Percentiles rank a stretch among this genome's conserved stretches.
These are phyloP conservation scores for Monosporascus sp. DNA, from an alignment of 2,329 filamentous ascomycete genomes.

Conservation along the genomic window DNA sequence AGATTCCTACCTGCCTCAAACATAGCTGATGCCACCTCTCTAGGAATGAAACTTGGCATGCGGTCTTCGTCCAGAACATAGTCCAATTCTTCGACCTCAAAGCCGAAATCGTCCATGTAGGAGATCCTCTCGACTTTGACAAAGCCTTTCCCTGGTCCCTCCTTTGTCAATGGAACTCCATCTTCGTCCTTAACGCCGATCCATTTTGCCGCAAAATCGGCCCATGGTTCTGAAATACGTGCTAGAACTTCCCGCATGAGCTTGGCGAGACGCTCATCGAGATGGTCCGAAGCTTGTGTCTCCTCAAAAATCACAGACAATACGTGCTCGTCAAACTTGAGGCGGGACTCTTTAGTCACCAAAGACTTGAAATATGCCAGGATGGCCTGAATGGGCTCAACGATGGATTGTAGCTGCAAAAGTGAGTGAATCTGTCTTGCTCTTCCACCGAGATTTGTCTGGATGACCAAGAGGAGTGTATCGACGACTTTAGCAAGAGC, in stretches of 20 bases:
- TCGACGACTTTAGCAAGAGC: conserved; percentile 48
- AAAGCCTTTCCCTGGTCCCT: conserved; percentile 50
- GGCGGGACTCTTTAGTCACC: conserved; percentile 39
- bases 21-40: conserved; percentile 64
- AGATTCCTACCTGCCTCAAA: conserved; percentile 77
- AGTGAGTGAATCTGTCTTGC: conserved; percentile 40
- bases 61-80: conserved; percentile 58
- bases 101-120: conserved; percentile 54
- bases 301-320: conserved; percentile 58
- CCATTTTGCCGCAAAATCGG: conserved; percentile 67
- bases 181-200: conserved; percentile 61
- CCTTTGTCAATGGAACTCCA: conserved; percentile 47
- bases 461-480: conserved; percentile 43
- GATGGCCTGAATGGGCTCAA: conserved; percentile 42
- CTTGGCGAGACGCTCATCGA: conserved; percentile 54
- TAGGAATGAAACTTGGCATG: conserved; percentile 67
- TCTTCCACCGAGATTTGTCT: conserved; percentile 42
- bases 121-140: conserved; percentile 51
- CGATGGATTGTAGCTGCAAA: conserved; percentile 46
- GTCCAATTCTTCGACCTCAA: conserved; percentile 52
- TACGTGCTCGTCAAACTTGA: conserved; percentile 52
- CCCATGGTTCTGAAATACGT: conserved; percentile 59
- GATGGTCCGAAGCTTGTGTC: conserved; percentile 59
- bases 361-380: conserved; percentile 48
- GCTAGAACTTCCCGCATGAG: conserved; percentile 64